A percentile compares a stretch with the other conserved stretches of the same genome.
Evolutionary conservation across 371 early-diverging fungal species (phyloP).

Genomic region (Dentiscutata heterogama): DNA sequence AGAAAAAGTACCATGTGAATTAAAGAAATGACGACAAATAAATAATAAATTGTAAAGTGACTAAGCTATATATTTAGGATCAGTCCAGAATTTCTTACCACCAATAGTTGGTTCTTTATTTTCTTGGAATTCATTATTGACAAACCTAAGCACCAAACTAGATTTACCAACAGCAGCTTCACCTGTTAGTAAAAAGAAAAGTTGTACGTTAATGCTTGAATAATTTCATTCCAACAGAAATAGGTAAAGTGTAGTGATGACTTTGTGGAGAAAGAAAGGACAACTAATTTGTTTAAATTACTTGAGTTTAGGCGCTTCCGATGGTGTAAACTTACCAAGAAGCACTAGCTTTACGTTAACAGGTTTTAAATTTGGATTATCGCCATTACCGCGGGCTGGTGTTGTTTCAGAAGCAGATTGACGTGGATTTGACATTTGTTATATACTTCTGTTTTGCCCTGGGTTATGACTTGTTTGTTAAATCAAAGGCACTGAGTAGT

Average conservation of each 20-base stretch:
- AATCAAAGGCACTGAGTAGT: not conserved
- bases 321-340: slow-evolving; percentile 61
- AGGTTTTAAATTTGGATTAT: slow-evolving; percentile 54
- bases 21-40: not conserved
- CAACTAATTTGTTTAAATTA: not conserved
- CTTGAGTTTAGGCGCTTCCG: not conserved
- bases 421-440: slow-evolving; percentile 38
- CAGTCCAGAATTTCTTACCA: slow-evolving; percentile 59
- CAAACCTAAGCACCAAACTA: slow-evolving; percentile 86
- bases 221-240: not conserved
- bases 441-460: not conserved
- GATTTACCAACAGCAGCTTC: slow-evolving; percentile 92
- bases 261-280: not conserved
- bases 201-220: not conserved
- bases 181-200: slow-evolving; percentile 59
- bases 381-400: not conserved
- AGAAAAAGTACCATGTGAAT: not conserved
- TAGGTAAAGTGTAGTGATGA: not conserved
- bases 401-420: not conserved
- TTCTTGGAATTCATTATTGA: slow-evolving; percentile 94
- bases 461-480: not conserved
- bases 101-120: slow-evolving; percentile 98
- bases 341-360: slow-evolving; percentile 75
- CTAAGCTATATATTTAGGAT: not conserved
- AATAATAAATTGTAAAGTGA: not conserved